phyloP scores from a whole-genome alignment of 2,329 filamentous ascomycete species.

The Claviceps citrina region DNA sequence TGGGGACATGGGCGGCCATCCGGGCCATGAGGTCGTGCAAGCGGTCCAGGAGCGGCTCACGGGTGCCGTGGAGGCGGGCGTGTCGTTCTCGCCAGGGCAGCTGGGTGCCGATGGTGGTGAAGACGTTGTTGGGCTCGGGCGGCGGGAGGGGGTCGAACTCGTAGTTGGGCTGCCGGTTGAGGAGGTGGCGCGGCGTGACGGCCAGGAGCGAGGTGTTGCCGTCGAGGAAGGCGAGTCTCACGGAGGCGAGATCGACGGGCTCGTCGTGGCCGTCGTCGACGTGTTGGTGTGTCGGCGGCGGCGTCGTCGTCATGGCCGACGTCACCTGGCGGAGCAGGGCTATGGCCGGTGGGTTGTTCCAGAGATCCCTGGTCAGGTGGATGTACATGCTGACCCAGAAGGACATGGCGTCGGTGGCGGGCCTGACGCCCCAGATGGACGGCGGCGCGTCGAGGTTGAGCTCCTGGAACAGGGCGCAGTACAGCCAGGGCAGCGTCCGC shows the following conservation, averaged over 20 bases:
- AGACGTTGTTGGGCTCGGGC: slow-evolving; percentile 35
- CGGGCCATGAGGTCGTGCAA: slow-evolving; percentile 12
- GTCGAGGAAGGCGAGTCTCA: slow-evolving; percentile 64
- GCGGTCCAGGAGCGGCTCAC: neutral
- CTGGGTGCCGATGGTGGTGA: slow-evolving; percentile 27
- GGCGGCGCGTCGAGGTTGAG: slow-evolving; percentile 65
- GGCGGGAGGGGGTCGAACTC: slow-evolving; percentile 76
- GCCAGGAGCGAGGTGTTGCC: slow-evolving; percentile 57
- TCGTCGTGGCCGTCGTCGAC: slow-evolving; percentile 38
- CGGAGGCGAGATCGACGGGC: slow-evolving; percentile 35
- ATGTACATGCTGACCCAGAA: slow-evolving; percentile 66
- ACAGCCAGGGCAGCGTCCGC: slow-evolving; percentile 67
- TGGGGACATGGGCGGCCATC: too few relatives aligned
- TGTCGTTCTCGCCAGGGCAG: slow-evolving; percentile 25
- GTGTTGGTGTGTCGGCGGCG: too few relatives aligned
- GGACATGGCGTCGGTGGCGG: slow-evolving; percentile 43
- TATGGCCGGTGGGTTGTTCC: slow-evolving; percentile 63
- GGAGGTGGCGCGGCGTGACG: slow-evolving; percentile 49
- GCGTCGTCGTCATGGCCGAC: slow-evolving; percentile 33
- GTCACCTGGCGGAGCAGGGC: slow-evolving; percentile 55
- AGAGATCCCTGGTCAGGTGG: slow-evolving; percentile 62
- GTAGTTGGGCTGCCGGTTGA: slow-evolving; percentile 49
- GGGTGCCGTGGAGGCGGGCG: too few relatives aligned
- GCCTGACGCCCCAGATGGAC: slow-evolving; percentile 65
- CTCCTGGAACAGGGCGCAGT: slow-evolving; percentile 63